Percentiles rank a stretch among this genome's conserved stretches.
Conservation (phyloP, 2,329 filamentous ascomycete genomes). For the Aspergillus quadricinctus region DNA sequence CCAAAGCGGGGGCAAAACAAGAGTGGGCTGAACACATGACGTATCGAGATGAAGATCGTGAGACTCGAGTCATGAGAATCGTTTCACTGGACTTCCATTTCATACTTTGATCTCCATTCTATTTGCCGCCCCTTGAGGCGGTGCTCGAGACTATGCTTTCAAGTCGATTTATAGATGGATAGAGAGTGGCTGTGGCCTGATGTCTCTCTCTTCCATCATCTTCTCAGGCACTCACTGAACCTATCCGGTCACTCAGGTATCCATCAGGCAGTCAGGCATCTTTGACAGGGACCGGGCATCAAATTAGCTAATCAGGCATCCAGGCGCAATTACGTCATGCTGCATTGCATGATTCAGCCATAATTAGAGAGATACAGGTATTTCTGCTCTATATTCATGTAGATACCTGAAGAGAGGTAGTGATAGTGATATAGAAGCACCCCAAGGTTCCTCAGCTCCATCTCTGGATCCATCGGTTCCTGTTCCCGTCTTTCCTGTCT, state of each 20-base stretch:
- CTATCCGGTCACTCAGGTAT: neutral
- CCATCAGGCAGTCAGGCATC: neutral
- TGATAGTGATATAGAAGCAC: too few species aligned
- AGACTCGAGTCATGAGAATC: neutral
- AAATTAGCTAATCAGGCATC: neutral
- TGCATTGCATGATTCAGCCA: neutral
- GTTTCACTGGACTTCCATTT: neutral
- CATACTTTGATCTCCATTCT: too few species aligned
- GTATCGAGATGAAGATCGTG: neutral
- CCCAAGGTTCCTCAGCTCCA: neutral
- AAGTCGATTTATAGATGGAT: too few species aligned
- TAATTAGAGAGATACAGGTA: too few species aligned
- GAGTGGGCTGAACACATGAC: neutral
- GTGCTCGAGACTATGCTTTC: too few species aligned
- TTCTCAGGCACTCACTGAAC: neutral
- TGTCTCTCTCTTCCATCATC: neutral
- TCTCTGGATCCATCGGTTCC: conserved; percentile 5
- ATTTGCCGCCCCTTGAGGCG: neutral
- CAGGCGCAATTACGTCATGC: neutral
- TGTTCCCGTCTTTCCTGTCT: conserved; percentile 1
- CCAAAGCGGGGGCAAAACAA: neutral
- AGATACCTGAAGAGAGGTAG: too few species aligned
- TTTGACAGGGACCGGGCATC: too few species aligned
- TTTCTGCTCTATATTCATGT: too few species aligned
- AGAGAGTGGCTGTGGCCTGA: neutral